A percentile compares a stretch with the other conserved stretches of the same genome.
These are phyloP conservation scores for Cyamopsis tetragonoloba DNA, from an alignment of 306 rosid genomes.

Conservation along the genomic window DNA sequence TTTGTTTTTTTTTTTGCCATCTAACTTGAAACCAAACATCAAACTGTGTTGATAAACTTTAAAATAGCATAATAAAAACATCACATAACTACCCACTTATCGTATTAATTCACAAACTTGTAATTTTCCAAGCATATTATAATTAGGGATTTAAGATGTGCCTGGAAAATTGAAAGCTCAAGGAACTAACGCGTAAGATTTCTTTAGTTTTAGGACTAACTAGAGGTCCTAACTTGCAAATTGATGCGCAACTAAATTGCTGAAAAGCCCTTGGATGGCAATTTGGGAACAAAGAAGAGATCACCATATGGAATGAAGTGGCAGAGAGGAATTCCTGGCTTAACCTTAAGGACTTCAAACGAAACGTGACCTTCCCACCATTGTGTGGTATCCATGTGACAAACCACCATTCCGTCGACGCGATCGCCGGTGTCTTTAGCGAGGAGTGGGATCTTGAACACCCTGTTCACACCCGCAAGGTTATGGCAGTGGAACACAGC, in stretches of 20 bases:
- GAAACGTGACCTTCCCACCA: slow-evolving; percentile 68
- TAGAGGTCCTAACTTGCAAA: too few relatives aligned
- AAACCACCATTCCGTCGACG: slow-evolving; percentile 64
- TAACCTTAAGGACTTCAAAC: slow-evolving; percentile 47
- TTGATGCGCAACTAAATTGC: slow-evolving; percentile 20
- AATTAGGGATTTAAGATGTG: too few relatives aligned
- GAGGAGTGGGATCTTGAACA: slow-evolving; percentile 39
- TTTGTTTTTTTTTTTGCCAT: too few relatives aligned
- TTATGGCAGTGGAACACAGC: slow-evolving; percentile 64
- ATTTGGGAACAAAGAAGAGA: slow-evolving; percentile 49
- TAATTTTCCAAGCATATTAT: too few relatives aligned
- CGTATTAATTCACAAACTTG: too few relatives aligned
- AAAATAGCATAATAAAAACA: too few relatives aligned
- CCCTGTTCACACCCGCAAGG: slow-evolving; percentile 48
- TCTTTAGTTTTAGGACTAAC: too few relatives aligned
- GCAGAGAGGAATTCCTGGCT: slow-evolving; percentile 66
- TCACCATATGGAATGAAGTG: slow-evolving; percentile 84
- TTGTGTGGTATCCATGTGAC: slow-evolving; percentile 75
- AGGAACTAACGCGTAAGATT: too few relatives aligned
- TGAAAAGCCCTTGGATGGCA: not conserved
- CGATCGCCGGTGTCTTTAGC: slow-evolving; percentile 59
- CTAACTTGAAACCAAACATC: too few relatives aligned
- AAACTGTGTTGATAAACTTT: too few relatives aligned
- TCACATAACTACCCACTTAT: too few relatives aligned
- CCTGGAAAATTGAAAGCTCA: too few relatives aligned